phyloP scores from a whole-genome alignment of 2,329 filamentous ascomycete genomes.

The Penicillium sumatraense region DNA sequence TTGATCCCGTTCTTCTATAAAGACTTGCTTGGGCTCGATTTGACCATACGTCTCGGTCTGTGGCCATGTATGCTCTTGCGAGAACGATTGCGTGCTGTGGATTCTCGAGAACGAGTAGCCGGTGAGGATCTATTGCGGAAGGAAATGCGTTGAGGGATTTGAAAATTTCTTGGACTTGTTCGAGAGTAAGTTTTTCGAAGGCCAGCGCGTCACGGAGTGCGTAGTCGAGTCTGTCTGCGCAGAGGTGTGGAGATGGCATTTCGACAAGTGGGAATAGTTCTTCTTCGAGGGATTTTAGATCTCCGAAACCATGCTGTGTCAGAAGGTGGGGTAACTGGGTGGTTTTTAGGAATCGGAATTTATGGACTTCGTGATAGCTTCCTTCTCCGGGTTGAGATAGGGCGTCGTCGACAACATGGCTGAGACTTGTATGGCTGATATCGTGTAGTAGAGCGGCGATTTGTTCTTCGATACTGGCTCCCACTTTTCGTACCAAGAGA shows the following conservation, averaged over 20 bases:
- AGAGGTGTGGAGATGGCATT: conserved; percentile 43
- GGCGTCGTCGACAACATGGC: conserved; percentile 47
- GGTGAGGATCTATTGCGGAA: conserved; percentile 21
- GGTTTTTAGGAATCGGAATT: conserved; percentile 39
- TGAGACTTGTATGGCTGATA: conserved; percentile 46
- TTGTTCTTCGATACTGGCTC: conserved; percentile 42
- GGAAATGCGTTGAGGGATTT: conserved; percentile 36
- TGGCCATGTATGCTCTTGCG: conserved; percentile 38
- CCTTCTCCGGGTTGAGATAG: conserved; percentile 41
- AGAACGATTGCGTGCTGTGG: conserved; percentile 34
- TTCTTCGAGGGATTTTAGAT: conserved; percentile 40
- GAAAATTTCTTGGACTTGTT: conserved; percentile 34
- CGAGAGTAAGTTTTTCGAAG: conserved; percentile 36
- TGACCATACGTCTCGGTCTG: conserved; percentile 45
- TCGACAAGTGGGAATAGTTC: conserved; percentile 46
- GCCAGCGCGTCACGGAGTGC: conserved; percentile 41
- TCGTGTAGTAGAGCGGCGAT: conserved; percentile 47
- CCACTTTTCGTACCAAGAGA: conserved; percentile 43
- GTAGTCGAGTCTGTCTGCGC: conserved; percentile 48
- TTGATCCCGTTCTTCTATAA: conserved; percentile 36
- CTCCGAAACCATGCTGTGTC: conserved; percentile 33
- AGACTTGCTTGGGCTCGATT: conserved; percentile 43
- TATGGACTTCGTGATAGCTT: conserved; percentile 49
- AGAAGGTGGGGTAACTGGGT: conserved; percentile 42
- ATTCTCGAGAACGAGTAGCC: conserved; percentile 40